These are phyloP conservation scores for Prunus mume DNA, from an alignment of 306 rosid species.

Conservation along the genomic window DNA sequence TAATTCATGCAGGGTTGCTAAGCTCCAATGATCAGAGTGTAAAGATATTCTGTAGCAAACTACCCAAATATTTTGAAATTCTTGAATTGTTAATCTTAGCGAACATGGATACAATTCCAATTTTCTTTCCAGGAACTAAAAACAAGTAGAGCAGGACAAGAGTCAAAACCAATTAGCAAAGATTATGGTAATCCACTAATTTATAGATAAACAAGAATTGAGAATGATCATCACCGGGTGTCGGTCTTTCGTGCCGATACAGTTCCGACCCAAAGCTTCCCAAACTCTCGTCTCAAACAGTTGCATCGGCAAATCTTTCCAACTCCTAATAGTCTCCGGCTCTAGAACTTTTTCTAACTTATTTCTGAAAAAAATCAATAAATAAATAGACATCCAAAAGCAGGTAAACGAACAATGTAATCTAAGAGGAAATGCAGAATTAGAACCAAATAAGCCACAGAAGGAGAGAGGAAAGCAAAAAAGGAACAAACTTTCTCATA, in stretches of 20 bases:
- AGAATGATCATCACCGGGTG: slow-evolving; percentile 37
- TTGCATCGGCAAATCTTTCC: slow-evolving; percentile 43
- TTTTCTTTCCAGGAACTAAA: background rate
- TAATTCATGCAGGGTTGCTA: background rate
- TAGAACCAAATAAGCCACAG: background rate
- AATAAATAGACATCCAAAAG: background rate
- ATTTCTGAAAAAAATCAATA: background rate
- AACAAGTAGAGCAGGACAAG: background rate
- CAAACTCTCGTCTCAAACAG: slow-evolving; percentile 49
- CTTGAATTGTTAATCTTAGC: background rate
- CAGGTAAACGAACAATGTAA: background rate
- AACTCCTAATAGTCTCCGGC: slow-evolving; percentile 31
- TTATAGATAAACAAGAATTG: slow-evolving; percentile 4
- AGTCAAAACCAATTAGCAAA: background rate
- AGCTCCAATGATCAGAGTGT: background rate
- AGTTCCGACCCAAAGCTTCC: slow-evolving; percentile 35
- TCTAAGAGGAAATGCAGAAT: background rate
- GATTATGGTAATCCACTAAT: background rate
- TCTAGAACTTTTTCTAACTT: background rate
- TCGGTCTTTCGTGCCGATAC: slow-evolving; percentile 29
- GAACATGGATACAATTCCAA: background rate
- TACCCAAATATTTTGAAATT: background rate
- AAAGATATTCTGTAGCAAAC: background rate
- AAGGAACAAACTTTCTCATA: slow-evolving; percentile 8
- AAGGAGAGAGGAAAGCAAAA: background rate